Conservation (phyloP, 768 basidiomycete genomes). For the Termitomyces sp. region DNA sequence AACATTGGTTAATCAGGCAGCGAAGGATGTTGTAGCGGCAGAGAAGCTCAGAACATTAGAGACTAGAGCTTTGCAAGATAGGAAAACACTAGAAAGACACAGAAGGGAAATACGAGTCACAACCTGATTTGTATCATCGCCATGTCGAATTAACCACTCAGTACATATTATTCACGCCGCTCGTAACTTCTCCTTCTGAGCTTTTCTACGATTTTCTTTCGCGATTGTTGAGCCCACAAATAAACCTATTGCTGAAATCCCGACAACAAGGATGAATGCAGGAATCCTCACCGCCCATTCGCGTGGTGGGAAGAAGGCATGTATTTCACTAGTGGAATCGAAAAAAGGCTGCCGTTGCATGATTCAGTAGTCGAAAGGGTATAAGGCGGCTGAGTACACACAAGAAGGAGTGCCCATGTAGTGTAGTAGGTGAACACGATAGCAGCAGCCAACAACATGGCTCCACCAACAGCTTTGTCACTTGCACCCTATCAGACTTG, state of each 20-base stretch:
- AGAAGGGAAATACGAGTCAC: slow-evolving; percentile 13
- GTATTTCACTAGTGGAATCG: slow-evolving; percentile 65
- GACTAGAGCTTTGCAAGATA: slow-evolving; percentile 24
- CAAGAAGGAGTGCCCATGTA: slow-evolving; percentile 84
- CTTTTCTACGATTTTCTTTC: slow-evolving; percentile 68
- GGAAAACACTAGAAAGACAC: slow-evolving; percentile 24
- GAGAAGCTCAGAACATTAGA: slow-evolving; percentile 63
- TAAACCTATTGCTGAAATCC: slow-evolving; percentile 71
- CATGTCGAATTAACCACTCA: neutral
- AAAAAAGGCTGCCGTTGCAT: slow-evolving; percentile 66
- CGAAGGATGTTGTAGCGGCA: slow-evolving; percentile 59
- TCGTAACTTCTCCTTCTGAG: slow-evolving; percentile 55
- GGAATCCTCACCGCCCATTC: slow-evolving; percentile 93
- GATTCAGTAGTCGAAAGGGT: slow-evolving; percentile 6
- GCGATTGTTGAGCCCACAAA: slow-evolving; percentile 77
- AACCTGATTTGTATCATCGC: slow-evolving; percentile 3
- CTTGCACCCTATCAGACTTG: slow-evolving; percentile 55
- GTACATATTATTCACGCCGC: slow-evolving; percentile 39
- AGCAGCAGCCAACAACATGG: slow-evolving; percentile 75
- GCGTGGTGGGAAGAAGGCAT: slow-evolving; percentile 75
- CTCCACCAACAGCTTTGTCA: slow-evolving; percentile 76
- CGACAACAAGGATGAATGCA: slow-evolving; percentile 74
- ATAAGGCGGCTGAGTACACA: slow-evolving; percentile 30
- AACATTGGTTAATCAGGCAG: slow-evolving; percentile 50
- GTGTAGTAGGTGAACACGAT: slow-evolving; percentile 88